phyloP scores from a whole-genome alignment of 2,329 filamentous ascomycete genomes.

The Penicillium sp. region DNA sequence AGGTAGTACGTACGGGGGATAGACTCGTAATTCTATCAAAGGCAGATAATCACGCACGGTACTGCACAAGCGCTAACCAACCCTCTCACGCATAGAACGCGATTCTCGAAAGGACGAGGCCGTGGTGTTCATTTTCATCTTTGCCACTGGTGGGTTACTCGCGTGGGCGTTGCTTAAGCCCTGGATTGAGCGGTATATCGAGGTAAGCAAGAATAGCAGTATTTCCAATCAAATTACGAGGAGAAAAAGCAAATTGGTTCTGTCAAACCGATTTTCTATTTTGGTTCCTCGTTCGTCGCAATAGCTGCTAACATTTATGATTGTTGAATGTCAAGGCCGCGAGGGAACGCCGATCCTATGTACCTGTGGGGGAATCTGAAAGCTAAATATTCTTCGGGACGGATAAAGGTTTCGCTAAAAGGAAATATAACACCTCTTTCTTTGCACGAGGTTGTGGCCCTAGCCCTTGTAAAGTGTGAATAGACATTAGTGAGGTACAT shows the following conservation, averaged over 20 bases:
- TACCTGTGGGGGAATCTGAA: slow-evolving; percentile 50
- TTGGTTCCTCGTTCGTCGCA: not conserved
- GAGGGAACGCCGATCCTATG: slow-evolving; percentile 55
- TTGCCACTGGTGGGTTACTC: slow-evolving; percentile 63
- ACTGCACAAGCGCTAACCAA: slow-evolving; percentile 2
- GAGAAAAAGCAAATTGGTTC: not conserved
- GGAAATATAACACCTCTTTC: not conserved
- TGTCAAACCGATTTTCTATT: not conserved
- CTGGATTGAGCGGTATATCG: slow-evolving; percentile 60
- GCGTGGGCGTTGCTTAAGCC: slow-evolving; percentile 64
- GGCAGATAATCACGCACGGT: not conserved
- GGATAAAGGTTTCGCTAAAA: not conserved
- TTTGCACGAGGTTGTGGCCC: not conserved
- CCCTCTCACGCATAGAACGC: slow-evolving; percentile 52
- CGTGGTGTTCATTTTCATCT: slow-evolving; percentile 68
- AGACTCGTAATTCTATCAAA: not conserved
- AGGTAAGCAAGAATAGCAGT: slow-evolving; percentile 44
- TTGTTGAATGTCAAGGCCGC: slow-evolving; percentile 42
- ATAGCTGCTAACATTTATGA: slow-evolving; percentile 12
- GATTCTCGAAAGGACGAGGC: slow-evolving; percentile 70
- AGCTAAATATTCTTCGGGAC: not conserved
- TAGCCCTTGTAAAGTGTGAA: not conserved
- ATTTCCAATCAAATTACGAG: not conserved
- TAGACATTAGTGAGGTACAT: not conserved
- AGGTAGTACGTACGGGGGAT: not conserved